A percentile compares a stretch with the other conserved stretches of the same genome.
Conservation (phyloP, 2,329 filamentous ascomycete genomes). For the Diaporthe nobilis region DNA sequence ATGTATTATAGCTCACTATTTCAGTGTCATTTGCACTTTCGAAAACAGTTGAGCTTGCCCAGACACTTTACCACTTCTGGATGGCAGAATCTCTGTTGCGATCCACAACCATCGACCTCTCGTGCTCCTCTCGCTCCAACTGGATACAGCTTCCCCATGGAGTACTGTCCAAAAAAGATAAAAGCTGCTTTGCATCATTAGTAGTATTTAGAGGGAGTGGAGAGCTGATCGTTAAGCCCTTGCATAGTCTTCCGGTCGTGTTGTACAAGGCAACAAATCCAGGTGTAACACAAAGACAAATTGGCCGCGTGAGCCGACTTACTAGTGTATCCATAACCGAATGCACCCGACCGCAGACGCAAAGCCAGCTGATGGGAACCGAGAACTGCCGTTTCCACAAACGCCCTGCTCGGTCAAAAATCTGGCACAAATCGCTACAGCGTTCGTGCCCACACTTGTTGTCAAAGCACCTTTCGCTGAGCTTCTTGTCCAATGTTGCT, state of each 20-base stretch:
- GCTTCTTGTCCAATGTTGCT: background rate
- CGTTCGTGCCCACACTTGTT: background rate
- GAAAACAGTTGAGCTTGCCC: background rate
- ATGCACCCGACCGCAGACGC: background rate
- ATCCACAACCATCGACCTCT: background rate
- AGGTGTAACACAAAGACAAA: background rate
- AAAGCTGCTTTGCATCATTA: background rate
- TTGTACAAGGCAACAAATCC: conserved; percentile 19
- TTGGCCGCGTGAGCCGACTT: background rate
- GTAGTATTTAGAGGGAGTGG: background rate
- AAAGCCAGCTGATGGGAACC: conserved; percentile 4
- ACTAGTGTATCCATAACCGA: background rate
- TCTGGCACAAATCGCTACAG: background rate
- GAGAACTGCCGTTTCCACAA: background rate
- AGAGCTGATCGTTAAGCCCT: background rate
- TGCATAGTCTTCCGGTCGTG: conserved; percentile 16
- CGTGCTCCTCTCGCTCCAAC: background rate
- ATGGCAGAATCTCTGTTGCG: background rate
- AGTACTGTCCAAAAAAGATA: background rate
- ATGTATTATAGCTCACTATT: background rate
- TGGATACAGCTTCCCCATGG: conserved; percentile 2
- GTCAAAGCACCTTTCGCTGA: background rate
- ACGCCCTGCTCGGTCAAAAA: conserved; percentile 2
- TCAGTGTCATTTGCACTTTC: background rate
- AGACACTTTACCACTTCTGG: background rate